Base-by-base conservation (phyloP, 179 eudicot genomes). In the Silene noctiflora region DNA sequence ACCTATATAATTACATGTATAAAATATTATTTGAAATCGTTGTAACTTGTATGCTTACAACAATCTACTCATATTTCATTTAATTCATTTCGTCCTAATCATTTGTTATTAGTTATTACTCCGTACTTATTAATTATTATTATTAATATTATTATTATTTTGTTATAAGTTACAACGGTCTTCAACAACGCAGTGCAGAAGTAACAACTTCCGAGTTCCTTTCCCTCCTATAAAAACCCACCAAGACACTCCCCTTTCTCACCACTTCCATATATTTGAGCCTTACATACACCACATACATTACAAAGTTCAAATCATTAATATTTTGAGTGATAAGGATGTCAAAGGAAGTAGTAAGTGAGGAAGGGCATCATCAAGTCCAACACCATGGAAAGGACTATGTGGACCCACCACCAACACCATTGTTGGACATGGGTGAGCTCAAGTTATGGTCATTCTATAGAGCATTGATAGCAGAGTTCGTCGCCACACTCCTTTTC, bases 371-470 rank as follows among this genome's bases (percentile, higher is more conserved):
- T 51, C 17, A 51, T 12, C 6, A 78, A 72, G 76, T 19, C 4
- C 83, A 76, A 46, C 90, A 81, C 56, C 87, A 82, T 53, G 89
- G 88, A 0, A 89, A 88, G 76, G 91, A 89, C 89, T 90, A 91
- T 81, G 91, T 84, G 6, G 94, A 91, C 78, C 96, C 96, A 53
- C 94, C 96, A 55, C 94, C 96, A 16, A 90, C 96, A 19, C 96
- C 96, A 16, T 82, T 91, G 59, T 29, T 91, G 1, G 96, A 89
- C 88, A 69, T 82, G 77, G 91, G 81, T 11, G 96, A 91, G 81
- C 82, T 91, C 55, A 84, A 83, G 83, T 78, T 82, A 51, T 91
- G 96, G 96, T 89, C 96, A 42, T 91, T 91, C 74, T 91, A 90
- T 87, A 80, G 96, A 69, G 94, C 96, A n/a, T 70, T 87, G 17